phyloP scores from a whole-genome alignment of 495 filamentous ascomycete genomes.

The Corynascus novoguineensis region DNA sequence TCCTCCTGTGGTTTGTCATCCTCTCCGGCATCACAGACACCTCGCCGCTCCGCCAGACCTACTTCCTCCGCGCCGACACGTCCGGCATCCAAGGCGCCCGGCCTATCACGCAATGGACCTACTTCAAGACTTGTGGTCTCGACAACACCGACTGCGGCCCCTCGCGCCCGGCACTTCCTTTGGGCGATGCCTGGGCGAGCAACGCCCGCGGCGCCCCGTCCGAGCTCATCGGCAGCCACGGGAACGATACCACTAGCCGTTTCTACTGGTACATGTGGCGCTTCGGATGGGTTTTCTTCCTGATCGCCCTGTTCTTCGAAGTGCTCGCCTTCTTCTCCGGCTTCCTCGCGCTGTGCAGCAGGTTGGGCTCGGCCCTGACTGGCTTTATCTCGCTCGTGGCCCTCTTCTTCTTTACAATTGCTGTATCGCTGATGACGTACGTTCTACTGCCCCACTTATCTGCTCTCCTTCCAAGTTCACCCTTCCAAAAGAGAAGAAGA shows the following conservation, averaged over 20 bases:
- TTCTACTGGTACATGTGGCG: constrained; percentile 54
- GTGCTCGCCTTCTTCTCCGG: constrained; percentile 51
- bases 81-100: constrained; percentile 60
- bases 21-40: constrained; percentile 59
- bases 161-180: constrained; percentile 39
- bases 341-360: constrained; percentile 45
- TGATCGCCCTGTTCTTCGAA: constrained; percentile 61
- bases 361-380: constrained; percentile 43
- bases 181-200: constrained; percentile 48
- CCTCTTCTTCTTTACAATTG: constrained; percentile 43
- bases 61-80: constrained; percentile 75
- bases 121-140: constrained; percentile 62
- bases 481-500: neutral
- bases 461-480: constrained; percentile 4
- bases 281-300: constrained; percentile 67
- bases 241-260: constrained; percentile 42
- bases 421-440: constrained; percentile 50
- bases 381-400: constrained; percentile 35
- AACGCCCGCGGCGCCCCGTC: constrained; percentile 36
- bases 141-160: constrained; percentile 45
- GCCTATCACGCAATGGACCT: constrained; percentile 73
- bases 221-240: constrained; percentile 40
- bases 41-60: constrained; percentile 65
- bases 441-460: constrained; percentile 19
- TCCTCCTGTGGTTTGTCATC: constrained; percentile 76